Evolutionary conservation across 805 yeast species (phyloP).

Genomic region (Candida endomychidarum): DNA sequence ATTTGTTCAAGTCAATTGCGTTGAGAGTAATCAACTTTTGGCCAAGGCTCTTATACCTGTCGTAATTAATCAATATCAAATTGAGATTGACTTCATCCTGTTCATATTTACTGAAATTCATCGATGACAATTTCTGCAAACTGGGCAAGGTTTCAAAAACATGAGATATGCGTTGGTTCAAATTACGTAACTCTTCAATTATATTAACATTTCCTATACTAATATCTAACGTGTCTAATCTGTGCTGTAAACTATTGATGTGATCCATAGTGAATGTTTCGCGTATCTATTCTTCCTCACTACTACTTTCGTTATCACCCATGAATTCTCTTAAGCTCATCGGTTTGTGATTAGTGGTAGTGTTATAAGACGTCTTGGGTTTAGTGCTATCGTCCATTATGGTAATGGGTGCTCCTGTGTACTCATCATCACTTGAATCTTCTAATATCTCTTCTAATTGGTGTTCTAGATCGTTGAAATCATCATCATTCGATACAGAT

Average conservation of each 20-base stretch:
- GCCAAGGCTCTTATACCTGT: constrained; percentile 6
- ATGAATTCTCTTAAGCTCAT: constrained; percentile 41
- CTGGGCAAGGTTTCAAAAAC: constrained; percentile 4
- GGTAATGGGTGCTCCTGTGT: constrained; percentile 13
- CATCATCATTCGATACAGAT: constrained; percentile 27
- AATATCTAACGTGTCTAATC: constrained; percentile 2
- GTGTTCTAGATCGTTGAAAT: constrained; percentile 43
- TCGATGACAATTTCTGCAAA: not conserved
- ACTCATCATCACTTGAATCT: constrained; percentile 18
- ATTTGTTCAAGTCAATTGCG: constrained; percentile 6
- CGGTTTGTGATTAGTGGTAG: constrained; percentile 24
- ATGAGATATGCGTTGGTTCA: not conserved
- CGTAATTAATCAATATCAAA: constrained; percentile 10
- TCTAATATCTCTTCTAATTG: constrained; percentile 43
- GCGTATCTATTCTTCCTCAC: constrained; percentile 28
- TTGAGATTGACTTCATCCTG: constrained; percentile 9
- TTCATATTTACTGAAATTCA: constrained; percentile 2
- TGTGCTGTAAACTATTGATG: constrained; percentile 1
- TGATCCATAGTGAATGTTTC: constrained; percentile 2
- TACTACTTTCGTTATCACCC: constrained; percentile 27
- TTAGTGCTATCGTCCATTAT: constrained; percentile 4
- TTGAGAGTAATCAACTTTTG: constrained; percentile 8
- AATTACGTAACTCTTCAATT: not conserved
- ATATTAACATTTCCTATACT: constrained; percentile 4
- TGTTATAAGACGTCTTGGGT: constrained; percentile 4